These are phyloP conservation scores for Wallacemonas rigidus DNA, from an alignment of 208 protist genomes.

Conservation along the genomic window DNA sequence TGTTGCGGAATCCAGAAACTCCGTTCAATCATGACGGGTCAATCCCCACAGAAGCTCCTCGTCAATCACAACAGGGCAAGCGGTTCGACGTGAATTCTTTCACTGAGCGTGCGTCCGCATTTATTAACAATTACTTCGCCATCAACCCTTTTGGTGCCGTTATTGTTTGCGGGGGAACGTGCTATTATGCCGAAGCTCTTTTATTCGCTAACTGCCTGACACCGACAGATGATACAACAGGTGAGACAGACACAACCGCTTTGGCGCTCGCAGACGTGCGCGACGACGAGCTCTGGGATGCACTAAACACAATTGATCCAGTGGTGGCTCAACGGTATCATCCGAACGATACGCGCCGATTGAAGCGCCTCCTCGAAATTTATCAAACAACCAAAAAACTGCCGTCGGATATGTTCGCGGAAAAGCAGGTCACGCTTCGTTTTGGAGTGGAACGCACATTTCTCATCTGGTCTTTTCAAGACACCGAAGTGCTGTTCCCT, in stretches of 20 bases:
- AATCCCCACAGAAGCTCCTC: not conserved
- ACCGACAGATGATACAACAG: conserved; percentile 16
- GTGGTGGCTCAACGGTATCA: conserved; percentile 71
- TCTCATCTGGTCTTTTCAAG: conserved; percentile 64
- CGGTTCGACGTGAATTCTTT: conserved; percentile 63
- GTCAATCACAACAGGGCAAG: not conserved
- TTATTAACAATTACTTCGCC: conserved; percentile 55
- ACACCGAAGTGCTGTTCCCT: conserved; percentile 39
- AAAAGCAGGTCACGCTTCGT: conserved; percentile 35
- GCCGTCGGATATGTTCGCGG: conserved; percentile 54
- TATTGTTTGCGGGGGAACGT: conserved; percentile 82
- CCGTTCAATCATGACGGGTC: not conserved
- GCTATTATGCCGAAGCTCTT: conserved; percentile 75
- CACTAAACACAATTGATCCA: conserved; percentile 70
- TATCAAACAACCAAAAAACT: conserved; percentile 44
- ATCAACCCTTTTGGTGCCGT: conserved; percentile 42
- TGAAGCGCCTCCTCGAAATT: conserved; percentile 81
- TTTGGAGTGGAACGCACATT: conserved; percentile 40
- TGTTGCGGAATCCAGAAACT: conserved; percentile 25
- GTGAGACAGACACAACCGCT: conserved; percentile 9
- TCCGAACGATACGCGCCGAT: conserved; percentile 79
- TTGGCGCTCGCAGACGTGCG: conserved; percentile 10
- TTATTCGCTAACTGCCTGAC: conserved; percentile 62
- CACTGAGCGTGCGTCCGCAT: conserved; percentile 41
- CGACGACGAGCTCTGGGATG: conserved; percentile 45